These are phyloP conservation scores for Penicillium brevicompactum DNA, from an alignment of 2,329 filamentous ascomycete genomes.

Conservation along the genomic window DNA sequence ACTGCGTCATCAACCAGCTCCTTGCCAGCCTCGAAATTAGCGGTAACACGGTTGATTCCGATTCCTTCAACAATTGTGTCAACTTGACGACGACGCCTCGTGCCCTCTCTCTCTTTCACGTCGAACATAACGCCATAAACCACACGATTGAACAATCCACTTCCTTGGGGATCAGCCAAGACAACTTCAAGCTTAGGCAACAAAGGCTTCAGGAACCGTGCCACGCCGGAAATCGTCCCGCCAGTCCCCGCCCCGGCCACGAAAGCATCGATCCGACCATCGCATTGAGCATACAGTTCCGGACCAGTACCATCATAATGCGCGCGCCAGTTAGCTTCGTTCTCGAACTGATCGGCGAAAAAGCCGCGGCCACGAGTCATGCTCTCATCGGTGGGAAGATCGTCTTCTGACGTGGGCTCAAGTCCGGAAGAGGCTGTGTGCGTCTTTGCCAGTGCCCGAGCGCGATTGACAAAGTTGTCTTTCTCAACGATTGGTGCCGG, in stretches of 20 bases:
- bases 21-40: slow-evolving; percentile 85
- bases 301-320: slow-evolving; percentile 83
- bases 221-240: slow-evolving; percentile 87
- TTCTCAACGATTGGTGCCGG: slow-evolving; percentile 93
- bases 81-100: slow-evolving; percentile 83
- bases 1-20: slow-evolving; percentile 89
- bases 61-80: slow-evolving; percentile 96
- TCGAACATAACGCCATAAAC: slow-evolving; percentile 97
- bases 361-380: slow-evolving; percentile 72
- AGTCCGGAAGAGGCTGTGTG: slow-evolving; percentile 58
- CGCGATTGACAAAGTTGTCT: slow-evolving; percentile 91
- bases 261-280: slow-evolving; percentile 77
- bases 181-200: slow-evolving; percentile 69
- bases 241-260: slow-evolving; percentile 93
- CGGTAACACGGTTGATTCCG: slow-evolving; percentile 90
- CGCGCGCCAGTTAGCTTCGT: slow-evolving; percentile 81
- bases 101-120: slow-evolving; percentile 84
- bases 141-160: slow-evolving; percentile 88
- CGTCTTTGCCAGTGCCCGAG: slow-evolving; percentile 71
- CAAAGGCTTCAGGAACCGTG: slow-evolving; percentile 76
- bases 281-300: slow-evolving; percentile 81
- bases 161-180: slow-evolving; percentile 91
- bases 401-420: slow-evolving; percentile 9
- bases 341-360: slow-evolving; percentile 97
- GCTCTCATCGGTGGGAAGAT: slow-evolving; percentile 21